These are phyloP conservation scores for Aspergillus fumigatus DNA, from an alignment of 2,329 filamentous ascomycete genomes.

Conservation along the genomic window DNA sequence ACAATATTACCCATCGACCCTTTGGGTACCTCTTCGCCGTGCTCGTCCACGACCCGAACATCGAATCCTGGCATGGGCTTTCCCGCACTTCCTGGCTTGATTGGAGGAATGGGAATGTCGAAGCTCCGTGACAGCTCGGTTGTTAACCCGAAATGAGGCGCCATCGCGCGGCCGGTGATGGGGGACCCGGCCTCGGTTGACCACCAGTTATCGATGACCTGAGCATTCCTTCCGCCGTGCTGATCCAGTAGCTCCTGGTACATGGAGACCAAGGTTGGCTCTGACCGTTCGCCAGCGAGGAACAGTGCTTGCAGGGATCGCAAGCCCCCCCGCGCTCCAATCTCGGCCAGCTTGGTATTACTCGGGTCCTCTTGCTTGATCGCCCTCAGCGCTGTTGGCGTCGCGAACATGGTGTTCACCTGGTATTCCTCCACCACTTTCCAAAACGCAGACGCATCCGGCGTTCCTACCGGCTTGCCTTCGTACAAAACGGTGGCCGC, in stretches of 20 bases:
- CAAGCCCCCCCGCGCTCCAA: constrained; percentile 62
- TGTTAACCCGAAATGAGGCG: constrained; percentile 49
- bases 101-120: too few species aligned
- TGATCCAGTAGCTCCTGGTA: constrained; percentile 69
- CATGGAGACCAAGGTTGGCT: constrained; percentile 78
- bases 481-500: constrained; percentile 86
- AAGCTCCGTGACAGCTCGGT: constrained; percentile 5
- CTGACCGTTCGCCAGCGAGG: constrained; percentile 82
- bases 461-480: constrained; percentile 89
- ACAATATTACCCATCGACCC: constrained; percentile 91
- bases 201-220: constrained; percentile 71
- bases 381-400: constrained; percentile 79
- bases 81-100: constrained; percentile 59
- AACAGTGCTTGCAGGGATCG: constrained; percentile 51
- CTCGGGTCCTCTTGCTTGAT: constrained; percentile 82
- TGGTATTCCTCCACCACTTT: constrained; percentile 77
- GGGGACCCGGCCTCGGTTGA: constrained; percentile 66
- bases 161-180: constrained; percentile 63
- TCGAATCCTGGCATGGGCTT: constrained; percentile 92
- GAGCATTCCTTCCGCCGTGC: constrained; percentile 60
- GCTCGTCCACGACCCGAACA: constrained; percentile 78
- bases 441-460: constrained; percentile 85
- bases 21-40: constrained; percentile 62
- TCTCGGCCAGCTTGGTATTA: constrained; percentile 62
- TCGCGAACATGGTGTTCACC: constrained; percentile 79